These are phyloP conservation scores for Oryza longistaminata DNA, from an alignment of 176 grass and related monocot genomes.

Conservation along the genomic window DNA sequence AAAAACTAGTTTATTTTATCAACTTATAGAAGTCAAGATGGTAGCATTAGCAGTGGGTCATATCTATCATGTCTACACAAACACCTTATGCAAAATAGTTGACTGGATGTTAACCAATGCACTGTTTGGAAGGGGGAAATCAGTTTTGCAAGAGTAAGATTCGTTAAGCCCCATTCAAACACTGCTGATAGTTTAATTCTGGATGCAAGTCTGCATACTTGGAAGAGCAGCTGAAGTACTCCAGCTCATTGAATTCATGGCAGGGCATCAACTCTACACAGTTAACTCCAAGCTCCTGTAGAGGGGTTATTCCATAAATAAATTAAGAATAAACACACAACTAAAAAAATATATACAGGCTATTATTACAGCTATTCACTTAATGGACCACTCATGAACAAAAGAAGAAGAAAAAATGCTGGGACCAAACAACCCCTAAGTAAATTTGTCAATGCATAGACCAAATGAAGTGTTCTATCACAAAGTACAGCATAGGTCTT, in stretches of 20 bases:
- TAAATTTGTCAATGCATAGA: not conserved
- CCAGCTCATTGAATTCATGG: conserved; percentile 95
- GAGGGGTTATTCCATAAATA: conserved; percentile 22
- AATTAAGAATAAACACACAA: conserved; percentile 32
- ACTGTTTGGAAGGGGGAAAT: not conserved
- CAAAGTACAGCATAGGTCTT: not conserved
- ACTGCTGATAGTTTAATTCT: not conserved
- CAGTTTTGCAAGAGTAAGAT: not conserved
- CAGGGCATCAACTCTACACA: conserved; percentile 97
- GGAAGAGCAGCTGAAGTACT: conserved; percentile 63
- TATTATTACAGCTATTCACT: not conserved
- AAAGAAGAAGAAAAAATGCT: not conserved
- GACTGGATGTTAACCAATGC: not conserved
- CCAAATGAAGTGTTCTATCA: not conserved
- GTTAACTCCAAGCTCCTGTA: conserved; percentile 89
- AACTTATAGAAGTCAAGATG: not conserved
- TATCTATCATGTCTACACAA: not conserved
- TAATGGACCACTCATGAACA: not conserved
- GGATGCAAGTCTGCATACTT: conserved; percentile 56
- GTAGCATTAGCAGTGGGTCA: not conserved
- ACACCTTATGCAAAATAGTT: not conserved
- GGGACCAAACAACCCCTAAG: not conserved
- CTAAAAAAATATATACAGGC: not conserved
- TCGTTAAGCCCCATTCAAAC: not conserved
- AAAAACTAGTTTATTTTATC: conserved; percentile 11